Base-by-base conservation (phyloP, 495 filamentous ascomycete genomes). In the Ramalina peruviana region DNA sequence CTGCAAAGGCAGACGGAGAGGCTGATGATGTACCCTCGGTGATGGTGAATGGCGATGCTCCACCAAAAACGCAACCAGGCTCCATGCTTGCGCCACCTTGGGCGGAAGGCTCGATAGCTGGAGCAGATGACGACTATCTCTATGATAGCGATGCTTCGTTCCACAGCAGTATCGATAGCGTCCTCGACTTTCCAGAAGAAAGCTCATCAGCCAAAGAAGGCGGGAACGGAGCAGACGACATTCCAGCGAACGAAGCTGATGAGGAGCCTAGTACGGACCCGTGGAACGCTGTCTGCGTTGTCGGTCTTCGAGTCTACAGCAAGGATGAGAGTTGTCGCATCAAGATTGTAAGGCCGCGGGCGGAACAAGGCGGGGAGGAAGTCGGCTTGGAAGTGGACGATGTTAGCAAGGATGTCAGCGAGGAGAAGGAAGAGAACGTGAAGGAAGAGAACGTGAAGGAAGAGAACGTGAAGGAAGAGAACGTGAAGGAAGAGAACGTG, bases 251-350 rank as follows among this genome's bases (percentile, higher is more conserved):
- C 7, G 49, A 36, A 23, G 49, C 12, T 16, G 16, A 52, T 53
- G 15, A 49, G 49, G 70, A 73, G 43, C 68, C 72, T 40, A 73
- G 68, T 51, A 60, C 56, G 6, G 76, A 89, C 43, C 83, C 85
- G 1, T 94, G 88, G 88, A 92, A 93, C 61, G 86, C 88, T 0
- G 78, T 90, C 0, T 86, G 78, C 40, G 84, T 89, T 2, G 76
- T 92, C 0, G 86, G 87, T 0, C 59, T 94, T 41, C 71, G 82
- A 27, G 78, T 94, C 1, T 92, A 86, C 62, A 79, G 67, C 21
- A 73, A 78, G 58, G 76, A 79, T 51, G 64, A 68, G 6, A 64
- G 67, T 39, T 65, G 79, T 26, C 67, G 62, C 19, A 64, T 81
- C 23, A 66, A 80, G 55, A 74, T 79, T 27, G 58, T 79, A 3